These are phyloP conservation scores for Saccharomyces pastorianus DNA, from an alignment of 1,139 yeast genomes.

Conservation along the genomic window DNA sequence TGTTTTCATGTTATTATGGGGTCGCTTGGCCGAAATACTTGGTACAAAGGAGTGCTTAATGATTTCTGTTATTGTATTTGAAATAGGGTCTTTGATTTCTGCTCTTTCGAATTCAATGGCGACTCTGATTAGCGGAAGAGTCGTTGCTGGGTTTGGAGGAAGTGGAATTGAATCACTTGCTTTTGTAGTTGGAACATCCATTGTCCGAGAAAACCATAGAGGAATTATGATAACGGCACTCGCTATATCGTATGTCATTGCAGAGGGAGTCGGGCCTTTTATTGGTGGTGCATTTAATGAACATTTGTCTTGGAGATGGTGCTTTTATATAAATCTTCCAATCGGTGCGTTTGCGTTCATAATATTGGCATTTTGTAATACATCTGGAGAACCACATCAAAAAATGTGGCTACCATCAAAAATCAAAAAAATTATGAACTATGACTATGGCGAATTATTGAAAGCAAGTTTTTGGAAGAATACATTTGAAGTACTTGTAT, in stretches of 20 bases:
- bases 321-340: slow-evolving; percentile 61
- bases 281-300: slow-evolving; percentile 57
- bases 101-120: slow-evolving; percentile 48
- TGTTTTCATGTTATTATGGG: slow-evolving; percentile 49
- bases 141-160: slow-evolving; percentile 61
- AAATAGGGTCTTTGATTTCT: slow-evolving; percentile 50
- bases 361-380: slow-evolving; percentile 38
- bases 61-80: slow-evolving; percentile 45
- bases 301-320: slow-evolving; percentile 63
- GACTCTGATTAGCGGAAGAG: slow-evolving; percentile 57
- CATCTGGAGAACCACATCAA: slow-evolving; percentile 15
- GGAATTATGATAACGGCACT: slow-evolving; percentile 42
- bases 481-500: slow-evolving; percentile 37
- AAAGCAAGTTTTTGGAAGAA: neutral
- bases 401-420: neutral
- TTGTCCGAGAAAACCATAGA: slow-evolving; percentile 48
- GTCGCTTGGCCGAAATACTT: slow-evolving; percentile 49
- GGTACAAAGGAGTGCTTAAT: slow-evolving; percentile 48
- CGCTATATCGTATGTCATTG: slow-evolving; percentile 45
- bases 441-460: neutral
- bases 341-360: slow-evolving; percentile 48
- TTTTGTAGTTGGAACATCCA: slow-evolving; percentile 48
- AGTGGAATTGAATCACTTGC: slow-evolving; percentile 57
- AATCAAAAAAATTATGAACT: neutral
- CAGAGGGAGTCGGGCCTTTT: slow-evolving; percentile 54